Base-by-base conservation (phyloP, 129 eudicot species). In the Kitagawia praeruptora region DNA sequence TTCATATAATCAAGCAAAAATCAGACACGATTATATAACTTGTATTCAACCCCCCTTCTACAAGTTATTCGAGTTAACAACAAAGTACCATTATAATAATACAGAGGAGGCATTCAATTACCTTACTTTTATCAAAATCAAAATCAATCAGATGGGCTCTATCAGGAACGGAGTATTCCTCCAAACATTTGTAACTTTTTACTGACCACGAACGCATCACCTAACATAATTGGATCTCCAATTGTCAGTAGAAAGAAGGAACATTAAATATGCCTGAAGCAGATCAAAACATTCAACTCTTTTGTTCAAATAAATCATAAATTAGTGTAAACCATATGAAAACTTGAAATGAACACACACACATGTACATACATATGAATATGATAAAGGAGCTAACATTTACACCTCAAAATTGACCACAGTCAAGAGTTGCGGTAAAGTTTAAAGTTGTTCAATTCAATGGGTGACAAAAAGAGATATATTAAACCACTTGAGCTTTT, bases 51-150 rank as follows among this genome's bases (percentile, higher is more conserved):
- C n/a, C n/a, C n/a, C n/a, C n/a, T n/a, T n/a, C n/a, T n/a, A n/a
- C n/a, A n/a, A n/a, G n/a, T n/a, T n/a, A n/a, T n/a, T n/a, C n/a
- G n/a, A n/a, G n/a, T n/a, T n/a, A n/a, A n/a, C n/a, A 66, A 31
- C 61, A 75, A 70, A 23, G 37, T 28, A 31, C 49, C 8, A 45
- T 41, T 34, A 19, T 46, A 77, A 71, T 34, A 45, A 56, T 28
- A 14, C 76, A 80, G 16, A 41, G n/a, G 27, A 56, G 27, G 81
- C 0, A 78, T 4, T 31, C 41, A 41, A 28, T n/a, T 87, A 94
- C 98, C 98, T 95, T 95, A 86, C 90, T 93, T 87, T 95, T 97
- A 49, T 95, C 98, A 83, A 92, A 95, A 80, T 95, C 93, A 83
- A 92, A 95, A 90, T 95, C 98, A 64, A 86, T 81, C 44, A 95